Evolutionary conservation across 2,329 filamentous ascomycete genomes (phyloP).

Genomic region (Colletotrichum sp.): DNA sequence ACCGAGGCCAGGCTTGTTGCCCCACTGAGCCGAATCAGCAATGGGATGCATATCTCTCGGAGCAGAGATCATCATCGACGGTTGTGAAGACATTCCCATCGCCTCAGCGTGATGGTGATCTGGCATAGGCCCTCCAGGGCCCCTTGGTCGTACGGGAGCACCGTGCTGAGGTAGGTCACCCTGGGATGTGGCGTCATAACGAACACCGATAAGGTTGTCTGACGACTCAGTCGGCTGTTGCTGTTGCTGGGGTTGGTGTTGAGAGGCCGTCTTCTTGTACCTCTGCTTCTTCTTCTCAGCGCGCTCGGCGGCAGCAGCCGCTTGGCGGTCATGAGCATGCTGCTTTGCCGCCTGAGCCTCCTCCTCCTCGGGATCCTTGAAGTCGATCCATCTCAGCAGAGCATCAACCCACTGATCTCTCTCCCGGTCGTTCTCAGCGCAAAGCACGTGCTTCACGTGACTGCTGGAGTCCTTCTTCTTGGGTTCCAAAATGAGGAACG

Average conservation of each 20-base stretch:
- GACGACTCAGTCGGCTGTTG: conserved; percentile 33
- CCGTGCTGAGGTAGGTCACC: conserved; percentile 53
- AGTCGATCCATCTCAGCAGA: conserved; percentile 87
- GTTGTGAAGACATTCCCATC: conserved; percentile 41
- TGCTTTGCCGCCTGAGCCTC: conserved; percentile 38
- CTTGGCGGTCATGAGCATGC: conserved; percentile 43
- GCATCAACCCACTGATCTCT: conserved; percentile 94
- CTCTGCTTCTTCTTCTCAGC: conserved; percentile 34
- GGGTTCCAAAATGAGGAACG: conserved; percentile 91
- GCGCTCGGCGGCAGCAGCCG: conserved; percentile 32
- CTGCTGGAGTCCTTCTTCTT: conserved; percentile 94
- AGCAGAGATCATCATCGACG: conserved; percentile 72
- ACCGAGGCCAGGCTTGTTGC: conserved; percentile 69
- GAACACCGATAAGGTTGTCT: conserved; percentile 60
- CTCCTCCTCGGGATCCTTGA: conserved; percentile 65
- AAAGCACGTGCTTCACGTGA: conserved; percentile 90
- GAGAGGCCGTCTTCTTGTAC: conserved; percentile 33
- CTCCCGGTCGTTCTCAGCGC: conserved; percentile 92
- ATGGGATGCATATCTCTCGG: conserved; percentile 87
- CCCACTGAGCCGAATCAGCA: conserved; percentile 83
- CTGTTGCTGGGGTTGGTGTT: conserved; percentile 26
- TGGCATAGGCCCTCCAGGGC: conserved; percentile 32
- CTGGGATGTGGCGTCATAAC: conserved; percentile 61
- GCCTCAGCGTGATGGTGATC: conserved; percentile 32
- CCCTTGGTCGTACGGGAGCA: conserved; percentile 41